Conservation (phyloP, 805 yeast genomes). For the Hermanozyma aechmeae region DNA sequence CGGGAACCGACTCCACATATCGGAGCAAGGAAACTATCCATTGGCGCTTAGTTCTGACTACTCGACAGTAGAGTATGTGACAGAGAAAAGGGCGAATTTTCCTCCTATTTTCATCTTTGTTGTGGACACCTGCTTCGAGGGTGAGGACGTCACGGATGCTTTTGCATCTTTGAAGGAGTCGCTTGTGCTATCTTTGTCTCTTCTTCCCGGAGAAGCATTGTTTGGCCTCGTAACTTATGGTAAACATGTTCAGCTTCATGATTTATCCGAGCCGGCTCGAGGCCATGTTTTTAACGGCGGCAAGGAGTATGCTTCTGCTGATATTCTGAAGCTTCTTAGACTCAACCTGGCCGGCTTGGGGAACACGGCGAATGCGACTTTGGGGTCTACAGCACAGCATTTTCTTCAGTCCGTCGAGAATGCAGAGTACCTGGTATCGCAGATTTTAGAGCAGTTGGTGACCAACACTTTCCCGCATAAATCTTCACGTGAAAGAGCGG, state of each 20-base stretch:
- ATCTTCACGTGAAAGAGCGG: conserved; percentile 34
- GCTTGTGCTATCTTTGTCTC: conserved; percentile 31
- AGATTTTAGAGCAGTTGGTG: conserved; percentile 39
- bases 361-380: conserved; percentile 7
- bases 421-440: conserved; percentile 42
- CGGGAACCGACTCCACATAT: conserved; percentile 27
- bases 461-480: conserved; percentile 41
- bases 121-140: conserved; percentile 47
- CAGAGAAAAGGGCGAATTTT: conserved; percentile 26
- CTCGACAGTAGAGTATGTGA: conserved; percentile 45
- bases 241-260: conserved; percentile 50
- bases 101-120: conserved; percentile 45
- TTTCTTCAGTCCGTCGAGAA: conserved; percentile 39
- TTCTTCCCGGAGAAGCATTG: conserved; percentile 46
- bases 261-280: conserved; percentile 21
- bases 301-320: conserved; percentile 39
- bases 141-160: conserved; percentile 37
- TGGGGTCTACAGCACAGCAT: conserved; percentile 10
- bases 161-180: conserved; percentile 41
- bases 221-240: conserved; percentile 56
- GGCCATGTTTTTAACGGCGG: conserved; percentile 45
- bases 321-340: conserved; percentile 39
- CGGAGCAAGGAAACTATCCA: conserved; percentile 29
- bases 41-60: conserved; percentile 11
- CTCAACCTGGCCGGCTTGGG: conserved; percentile 21